A percentile compares a stretch with the other conserved stretches of the same genome.
These are phyloP conservation scores for Akanthomyces dipterigenus DNA, from an alignment of 2,329 filamentous ascomycete species.

Conservation along the genomic window DNA sequence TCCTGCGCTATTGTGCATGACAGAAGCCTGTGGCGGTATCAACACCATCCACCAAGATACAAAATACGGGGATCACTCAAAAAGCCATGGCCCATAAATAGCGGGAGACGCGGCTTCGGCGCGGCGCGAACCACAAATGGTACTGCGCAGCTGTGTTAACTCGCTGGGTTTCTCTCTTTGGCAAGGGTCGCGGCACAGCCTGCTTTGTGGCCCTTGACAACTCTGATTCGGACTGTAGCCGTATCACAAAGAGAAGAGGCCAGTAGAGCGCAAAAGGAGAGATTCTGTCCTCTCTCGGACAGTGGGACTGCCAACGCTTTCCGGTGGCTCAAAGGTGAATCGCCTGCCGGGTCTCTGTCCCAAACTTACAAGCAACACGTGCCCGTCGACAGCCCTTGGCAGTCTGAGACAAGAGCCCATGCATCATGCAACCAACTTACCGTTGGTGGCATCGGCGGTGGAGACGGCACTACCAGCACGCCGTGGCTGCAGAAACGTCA, in stretches of 20 bases:
- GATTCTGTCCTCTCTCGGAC: not conserved
- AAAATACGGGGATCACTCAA: not conserved
- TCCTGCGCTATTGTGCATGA: not conserved
- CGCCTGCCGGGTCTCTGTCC: not conserved
- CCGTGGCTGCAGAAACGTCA: not conserved
- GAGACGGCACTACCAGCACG: not conserved
- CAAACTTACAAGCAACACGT: not conserved
- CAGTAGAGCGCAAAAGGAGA: not conserved
- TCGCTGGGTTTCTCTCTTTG: not conserved
- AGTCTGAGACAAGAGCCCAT: not conserved
- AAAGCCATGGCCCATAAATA: conserved; percentile 12
- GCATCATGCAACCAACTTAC: conserved; percentile 8
- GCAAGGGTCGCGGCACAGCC: not conserved
- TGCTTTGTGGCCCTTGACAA: not conserved
- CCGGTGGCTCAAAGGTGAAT: not conserved
- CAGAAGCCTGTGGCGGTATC: not conserved
- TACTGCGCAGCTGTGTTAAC: not conserved
- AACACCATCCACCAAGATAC: not conserved
- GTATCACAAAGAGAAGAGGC: not conserved
- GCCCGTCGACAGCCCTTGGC: not conserved
- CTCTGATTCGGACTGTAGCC: not conserved
- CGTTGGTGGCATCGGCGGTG: conserved; percentile 4
- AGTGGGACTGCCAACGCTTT: not conserved
- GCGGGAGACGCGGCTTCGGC: conserved; percentile 7
- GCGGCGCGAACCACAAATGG: conserved; percentile 8